Base-by-base conservation (phyloP, 495 filamentous ascomycete species). In the Penicillium coprophilum region DNA sequence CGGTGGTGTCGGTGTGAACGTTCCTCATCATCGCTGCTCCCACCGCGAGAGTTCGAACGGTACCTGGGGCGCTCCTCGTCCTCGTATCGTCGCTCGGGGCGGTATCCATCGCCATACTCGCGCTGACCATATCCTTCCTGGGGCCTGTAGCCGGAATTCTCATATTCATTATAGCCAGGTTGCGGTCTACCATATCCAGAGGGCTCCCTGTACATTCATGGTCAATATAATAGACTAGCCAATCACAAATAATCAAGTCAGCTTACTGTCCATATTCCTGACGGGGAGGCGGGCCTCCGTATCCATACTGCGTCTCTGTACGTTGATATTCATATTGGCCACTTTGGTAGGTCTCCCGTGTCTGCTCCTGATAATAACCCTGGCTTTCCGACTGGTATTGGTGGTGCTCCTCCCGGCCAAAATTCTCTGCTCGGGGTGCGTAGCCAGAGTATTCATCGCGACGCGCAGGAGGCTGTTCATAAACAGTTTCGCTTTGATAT, bases 1-100 rank as follows among this genome's bases (percentile, higher is more conserved):
- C 70, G 75, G 43, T 74, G 75, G 51, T 69, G 70, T 34, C 65
- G 71, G 24, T 62, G 60, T 54, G 58, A 58, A 43, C 51, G 46
- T 39, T 66, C 46, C 53, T 63, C 67, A 32, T 46, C 38, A 39
- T 60, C 63, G 17, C 55, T 56, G 10, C 60, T 57, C 9, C 45
- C 45, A 51, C 55, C 58, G 19, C 48, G 38, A 23, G 63, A 63
- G 13, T 46, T 38, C 27, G 64, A 66, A 19, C 38, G 44, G 50
- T 45, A 30, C 27, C 57, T 55, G 20, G 53, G 31, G 34, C 52
- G 59, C 23, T 56, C 58, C 24, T 64, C 63, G 44, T 50, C 30
- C 27, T 40, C 54, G 44, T 38, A 54, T 6, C 27, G 54, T 23
- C 53, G 46, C 38, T 63, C 61, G 44, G 15, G 19, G 24, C 43